Evolutionary conservation across 371 early-diverging fungal species (phyloP).

Genomic region (Mucor ambiguus): DNA sequence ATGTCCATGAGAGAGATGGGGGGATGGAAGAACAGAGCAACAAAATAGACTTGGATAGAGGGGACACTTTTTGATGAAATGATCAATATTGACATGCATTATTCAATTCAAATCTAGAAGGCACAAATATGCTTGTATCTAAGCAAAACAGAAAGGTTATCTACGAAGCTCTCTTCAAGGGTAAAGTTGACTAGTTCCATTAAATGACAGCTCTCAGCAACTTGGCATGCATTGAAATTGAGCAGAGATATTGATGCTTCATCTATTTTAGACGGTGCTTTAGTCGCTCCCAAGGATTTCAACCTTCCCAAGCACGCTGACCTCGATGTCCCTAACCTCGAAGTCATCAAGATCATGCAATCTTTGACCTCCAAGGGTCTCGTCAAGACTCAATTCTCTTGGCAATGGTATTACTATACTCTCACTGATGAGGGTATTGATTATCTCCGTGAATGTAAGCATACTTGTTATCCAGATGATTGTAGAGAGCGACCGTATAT

Average conservation of each 20-base stretch:
- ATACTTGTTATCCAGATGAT: background rate
- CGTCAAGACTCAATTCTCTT: conserved; percentile 97
- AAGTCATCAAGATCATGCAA: conserved; percentile 98
- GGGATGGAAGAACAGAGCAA: background rate
- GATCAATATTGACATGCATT: background rate
- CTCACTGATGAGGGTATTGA: conserved; percentile 97
- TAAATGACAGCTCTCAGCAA: background rate
- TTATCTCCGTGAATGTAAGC: conserved; percentile 87
- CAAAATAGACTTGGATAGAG: background rate
- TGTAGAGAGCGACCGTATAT: background rate
- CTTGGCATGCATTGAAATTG: background rate
- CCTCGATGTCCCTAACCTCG: conserved; percentile 94
- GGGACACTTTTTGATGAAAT: background rate
- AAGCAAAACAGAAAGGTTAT: conserved; percentile 93
- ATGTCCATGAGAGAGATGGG: background rate
- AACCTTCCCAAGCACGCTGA: conserved; percentile 93
- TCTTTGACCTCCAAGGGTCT: conserved; percentile 93
- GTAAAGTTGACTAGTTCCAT: conserved; percentile 35
- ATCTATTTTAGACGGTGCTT: conserved; percentile 90
- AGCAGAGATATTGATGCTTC: background rate
- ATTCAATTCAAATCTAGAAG: conserved; percentile 9
- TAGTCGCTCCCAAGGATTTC: conserved; percentile 98
- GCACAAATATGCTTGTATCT: conserved; percentile 87
- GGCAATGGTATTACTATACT: conserved; percentile 99
- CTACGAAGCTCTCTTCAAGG: conserved; percentile 90